Evolutionary conservation across 83 land plant species (phyloP).

Genomic region (Picea mariana): DNA sequence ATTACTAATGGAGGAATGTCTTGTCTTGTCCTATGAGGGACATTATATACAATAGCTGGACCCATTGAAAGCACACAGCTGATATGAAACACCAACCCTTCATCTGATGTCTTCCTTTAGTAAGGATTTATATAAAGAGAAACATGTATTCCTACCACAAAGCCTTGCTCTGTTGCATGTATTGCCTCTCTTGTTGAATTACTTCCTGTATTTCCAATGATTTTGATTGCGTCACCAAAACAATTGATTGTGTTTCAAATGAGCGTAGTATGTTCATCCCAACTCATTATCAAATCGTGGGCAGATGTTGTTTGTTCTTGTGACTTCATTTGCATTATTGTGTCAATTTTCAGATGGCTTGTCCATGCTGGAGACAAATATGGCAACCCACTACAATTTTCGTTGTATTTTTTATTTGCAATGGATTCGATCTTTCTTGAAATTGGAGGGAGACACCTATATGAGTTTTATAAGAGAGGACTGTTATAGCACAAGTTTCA

Average conservation of each 20-base stretch:
- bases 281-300: slow-evolving; percentile 95
- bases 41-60: slow-evolving; percentile 91
- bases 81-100: slow-evolving; percentile 81
- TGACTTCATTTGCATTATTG: no score
- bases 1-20: slow-evolving; percentile 85
- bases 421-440: no score
- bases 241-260: slow-evolving; percentile 89
- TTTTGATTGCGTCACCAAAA: slow-evolving; percentile 83
- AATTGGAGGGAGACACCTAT: no score
- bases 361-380: no score
- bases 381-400: no score
- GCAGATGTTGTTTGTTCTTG: slow-evolving; percentile 61
- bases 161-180: slow-evolving; percentile 89
- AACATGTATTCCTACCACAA: slow-evolving; percentile 96
- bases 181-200: no score
- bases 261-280: slow-evolving; percentile 98
- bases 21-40: slow-evolving; percentile 88
- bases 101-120: slow-evolving; percentile 90
- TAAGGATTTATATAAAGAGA: slow-evolving; percentile 96
- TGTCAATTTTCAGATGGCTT: no score
- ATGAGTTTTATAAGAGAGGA: no score
- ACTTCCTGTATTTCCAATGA: slow-evolving; percentile 61
- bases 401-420: no score
- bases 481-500: no score
- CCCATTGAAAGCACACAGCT: slow-evolving; percentile 74